Evolutionary conservation across 2,329 filamentous ascomycete genomes (phyloP).

Genomic region (Cercospora sesami): DNA sequence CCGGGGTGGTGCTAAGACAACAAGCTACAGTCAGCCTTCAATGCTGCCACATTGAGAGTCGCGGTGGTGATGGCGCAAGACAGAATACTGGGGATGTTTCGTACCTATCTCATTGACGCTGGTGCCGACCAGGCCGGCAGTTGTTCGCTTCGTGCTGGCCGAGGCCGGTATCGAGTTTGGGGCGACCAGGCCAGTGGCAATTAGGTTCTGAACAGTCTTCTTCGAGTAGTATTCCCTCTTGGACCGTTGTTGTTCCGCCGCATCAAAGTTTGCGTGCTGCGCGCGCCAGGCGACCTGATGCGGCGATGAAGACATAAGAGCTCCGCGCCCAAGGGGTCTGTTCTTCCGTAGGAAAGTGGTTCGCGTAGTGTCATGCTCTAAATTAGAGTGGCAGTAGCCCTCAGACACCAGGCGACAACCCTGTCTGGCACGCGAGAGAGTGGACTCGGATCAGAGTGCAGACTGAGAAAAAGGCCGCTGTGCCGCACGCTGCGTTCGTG

Average conservation of each 20-base stretch:
- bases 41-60: conserved; percentile 1
- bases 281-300: conserved; percentile 19
- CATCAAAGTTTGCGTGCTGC: conserved; percentile 16
- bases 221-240: conserved; percentile 19
- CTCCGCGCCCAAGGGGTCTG: conserved; percentile 14
- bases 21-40: conserved; percentile 21
- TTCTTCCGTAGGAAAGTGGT: conserved; percentile 14
- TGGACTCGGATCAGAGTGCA: conserved; percentile 2
- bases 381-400: conserved; percentile 31
- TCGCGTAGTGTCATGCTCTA: conserved; percentile 28
- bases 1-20: conserved; percentile 30
- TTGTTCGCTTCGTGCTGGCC: conserved; percentile 19
- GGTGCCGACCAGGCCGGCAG: conserved; percentile 15
- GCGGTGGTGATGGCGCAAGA: conserved; percentile 4
- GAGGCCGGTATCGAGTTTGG: conserved; percentile 13
- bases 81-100: conserved; percentile 19
- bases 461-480: neutral
- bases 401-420: conserved; percentile 17
- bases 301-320: conserved; percentile 22
- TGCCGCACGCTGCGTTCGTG: neutral
- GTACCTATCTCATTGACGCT: conserved; percentile 28
- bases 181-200: conserved; percentile 22
- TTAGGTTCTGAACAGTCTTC: conserved; percentile 26
- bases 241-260: conserved; percentile 23
- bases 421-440: conserved; percentile 2